Conservation (phyloP, 1,139 yeast genomes). For the Maudiozyma humilis region DNA sequence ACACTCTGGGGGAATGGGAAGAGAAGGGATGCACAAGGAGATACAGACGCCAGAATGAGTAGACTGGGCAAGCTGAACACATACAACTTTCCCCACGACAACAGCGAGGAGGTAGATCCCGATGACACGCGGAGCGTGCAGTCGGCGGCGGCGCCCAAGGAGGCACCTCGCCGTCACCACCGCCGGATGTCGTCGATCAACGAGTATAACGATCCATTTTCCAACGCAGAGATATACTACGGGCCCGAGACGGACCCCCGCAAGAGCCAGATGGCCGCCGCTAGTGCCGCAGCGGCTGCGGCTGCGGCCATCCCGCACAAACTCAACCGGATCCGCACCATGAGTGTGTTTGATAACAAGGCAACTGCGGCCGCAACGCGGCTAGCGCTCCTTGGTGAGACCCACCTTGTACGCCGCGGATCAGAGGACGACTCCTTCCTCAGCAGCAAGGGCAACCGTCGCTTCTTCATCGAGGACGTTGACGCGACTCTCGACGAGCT, state of each 20-base stretch:
- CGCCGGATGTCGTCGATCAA: conserved; percentile 27
- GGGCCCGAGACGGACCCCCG: conserved; percentile 56
- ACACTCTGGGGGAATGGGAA: neutral
- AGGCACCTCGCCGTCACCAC: conserved; percentile 5
- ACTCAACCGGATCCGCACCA: conserved; percentile 30
- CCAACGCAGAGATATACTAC: conserved; percentile 61
- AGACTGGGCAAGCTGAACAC: neutral
- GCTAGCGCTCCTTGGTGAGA: conserved; percentile 13
- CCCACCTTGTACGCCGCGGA: conserved; percentile 44
- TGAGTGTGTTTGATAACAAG: conserved; percentile 33
- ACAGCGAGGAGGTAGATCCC: neutral
- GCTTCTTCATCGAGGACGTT: conserved; percentile 68
- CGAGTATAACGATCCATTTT: conserved; percentile 48
- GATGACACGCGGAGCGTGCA: neutral
- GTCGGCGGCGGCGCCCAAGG: neutral
- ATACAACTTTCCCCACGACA: neutral
- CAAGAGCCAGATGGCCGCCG: conserved; percentile 8
- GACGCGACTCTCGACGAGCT: conserved; percentile 64
- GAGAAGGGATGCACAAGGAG: neutral
- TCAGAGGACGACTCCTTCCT: conserved; percentile 52
- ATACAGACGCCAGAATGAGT: neutral
- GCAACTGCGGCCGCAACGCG: conserved; percentile 17
- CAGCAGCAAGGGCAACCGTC: conserved; percentile 35
- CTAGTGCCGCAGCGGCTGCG: conserved; percentile 9
- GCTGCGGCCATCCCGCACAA: neutral